Evolutionary conservation across 768 basidiomycete species (phyloP).

Genomic region (Podaxis sp.): DNA sequence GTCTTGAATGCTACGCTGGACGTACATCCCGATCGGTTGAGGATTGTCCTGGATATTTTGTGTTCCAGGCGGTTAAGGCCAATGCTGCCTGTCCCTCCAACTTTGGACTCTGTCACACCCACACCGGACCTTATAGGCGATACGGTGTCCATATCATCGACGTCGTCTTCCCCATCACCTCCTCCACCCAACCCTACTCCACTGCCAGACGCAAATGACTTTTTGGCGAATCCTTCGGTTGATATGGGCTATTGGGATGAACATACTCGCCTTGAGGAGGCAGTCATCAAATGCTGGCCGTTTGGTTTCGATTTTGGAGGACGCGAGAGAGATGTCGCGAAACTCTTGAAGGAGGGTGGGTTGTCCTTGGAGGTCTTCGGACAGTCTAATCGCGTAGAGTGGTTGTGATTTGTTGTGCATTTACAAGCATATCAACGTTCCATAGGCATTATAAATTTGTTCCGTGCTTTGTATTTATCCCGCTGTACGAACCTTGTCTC

Average conservation of each 20-base stretch:
- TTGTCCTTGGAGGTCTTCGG: background rate
- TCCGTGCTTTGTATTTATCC: too few species aligned
- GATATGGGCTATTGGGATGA: background rate
- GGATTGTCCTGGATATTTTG: background rate
- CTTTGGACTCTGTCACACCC: background rate
- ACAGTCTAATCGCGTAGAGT: background rate
- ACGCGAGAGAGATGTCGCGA: background rate
- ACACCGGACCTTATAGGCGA: background rate
- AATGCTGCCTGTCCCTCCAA: background rate
- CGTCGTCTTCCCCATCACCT: background rate
- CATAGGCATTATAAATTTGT: too few species aligned
- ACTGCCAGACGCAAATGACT: background rate
- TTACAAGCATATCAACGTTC: too few species aligned
- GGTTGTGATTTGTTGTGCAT: background rate
- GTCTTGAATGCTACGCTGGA: background rate
- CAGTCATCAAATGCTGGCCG: conserved; percentile 8
- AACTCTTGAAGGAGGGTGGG: background rate
- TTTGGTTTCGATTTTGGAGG: conserved; percentile 6
- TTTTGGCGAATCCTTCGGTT: background rate
- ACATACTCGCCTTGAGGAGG: background rate
- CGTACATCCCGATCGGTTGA: background rate
- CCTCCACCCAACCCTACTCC: background rate
- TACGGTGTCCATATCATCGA: background rate
- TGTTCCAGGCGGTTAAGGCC: background rate
- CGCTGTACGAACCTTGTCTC: too few species aligned